Conservation (phyloP, 2,329 filamentous ascomycete genomes). For the Teratosphaeria nubilosa region DNA sequence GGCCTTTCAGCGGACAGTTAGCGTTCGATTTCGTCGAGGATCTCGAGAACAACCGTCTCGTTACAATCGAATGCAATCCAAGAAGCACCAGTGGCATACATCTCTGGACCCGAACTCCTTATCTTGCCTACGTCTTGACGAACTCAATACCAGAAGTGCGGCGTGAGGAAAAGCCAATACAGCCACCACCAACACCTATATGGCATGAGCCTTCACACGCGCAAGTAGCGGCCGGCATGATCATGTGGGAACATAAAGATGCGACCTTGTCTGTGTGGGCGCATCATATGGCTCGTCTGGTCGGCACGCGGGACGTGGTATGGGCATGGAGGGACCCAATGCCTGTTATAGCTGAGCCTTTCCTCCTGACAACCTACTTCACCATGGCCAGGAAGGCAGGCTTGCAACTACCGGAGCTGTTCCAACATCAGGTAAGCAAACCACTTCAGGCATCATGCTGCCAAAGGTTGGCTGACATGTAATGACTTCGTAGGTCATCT, state of each 20-base stretch:
- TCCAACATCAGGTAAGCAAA: conserved; percentile 10
- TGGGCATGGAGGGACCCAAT: conserved; percentile 18
- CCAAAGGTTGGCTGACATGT: background rate
- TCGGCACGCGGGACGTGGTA: conserved; percentile 22
- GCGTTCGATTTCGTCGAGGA: conserved; percentile 24
- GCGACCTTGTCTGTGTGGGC: conserved; percentile 12
- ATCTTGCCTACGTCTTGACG: conserved; percentile 8
- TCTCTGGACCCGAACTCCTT: conserved; percentile 15
- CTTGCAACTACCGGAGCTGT: conserved; percentile 6
- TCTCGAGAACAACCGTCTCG: conserved; percentile 7
- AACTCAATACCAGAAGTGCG: background rate
- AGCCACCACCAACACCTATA: conserved; percentile 6
- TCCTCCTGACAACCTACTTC: conserved; percentile 23
- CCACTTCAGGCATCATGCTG: conserved; percentile 3
- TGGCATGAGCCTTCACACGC: conserved; percentile 5
- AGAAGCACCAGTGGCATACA: conserved; percentile 22
- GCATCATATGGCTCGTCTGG: conserved; percentile 19
- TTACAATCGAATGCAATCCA: conserved; percentile 24
- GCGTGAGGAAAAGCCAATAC: conserved; percentile 4
- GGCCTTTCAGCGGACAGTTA: conserved; percentile 13
- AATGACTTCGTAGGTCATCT: background rate
- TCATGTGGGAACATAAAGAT: conserved; percentile 21
- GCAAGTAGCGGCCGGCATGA: conserved; percentile 9
- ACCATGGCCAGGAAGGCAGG: conserved; percentile 4
- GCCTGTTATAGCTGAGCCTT: conserved; percentile 21